Conservation (phyloP, 768 basidiomycete genomes). For the Rhizopogon vulgaris region DNA sequence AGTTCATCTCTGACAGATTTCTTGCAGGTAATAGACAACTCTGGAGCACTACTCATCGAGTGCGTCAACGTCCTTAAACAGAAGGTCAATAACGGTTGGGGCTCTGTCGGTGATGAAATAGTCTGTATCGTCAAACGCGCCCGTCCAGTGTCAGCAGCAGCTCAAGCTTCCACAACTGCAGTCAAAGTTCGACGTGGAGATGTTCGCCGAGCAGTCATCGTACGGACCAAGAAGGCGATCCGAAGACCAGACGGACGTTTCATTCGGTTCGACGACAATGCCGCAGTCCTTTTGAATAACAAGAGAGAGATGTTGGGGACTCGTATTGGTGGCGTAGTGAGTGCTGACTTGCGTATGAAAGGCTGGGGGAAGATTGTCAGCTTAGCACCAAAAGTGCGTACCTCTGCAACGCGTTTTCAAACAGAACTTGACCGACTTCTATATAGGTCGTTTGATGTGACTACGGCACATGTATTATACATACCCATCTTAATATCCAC, state of each 20-base stretch:
- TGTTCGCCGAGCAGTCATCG: slow-evolving; percentile 92
- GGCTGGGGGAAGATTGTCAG: slow-evolving; percentile 94
- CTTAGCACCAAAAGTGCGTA: slow-evolving; percentile 78
- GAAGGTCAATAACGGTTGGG: slow-evolving; percentile 94
- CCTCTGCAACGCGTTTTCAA: not conserved
- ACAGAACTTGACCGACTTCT: not conserved
- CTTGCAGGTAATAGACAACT: slow-evolving; percentile 91
- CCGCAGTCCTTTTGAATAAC: slow-evolving; percentile 88
- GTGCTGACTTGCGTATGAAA: slow-evolving; percentile 82
- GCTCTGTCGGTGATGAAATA: slow-evolving; percentile 89
- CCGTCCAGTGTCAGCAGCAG: slow-evolving; percentile 66
- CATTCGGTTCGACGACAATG: slow-evolving; percentile 94
- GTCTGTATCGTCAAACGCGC: slow-evolving; percentile 93
- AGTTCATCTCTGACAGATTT: not conserved
- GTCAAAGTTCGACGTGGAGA: slow-evolving; percentile 92
- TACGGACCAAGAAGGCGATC: slow-evolving; percentile 84
- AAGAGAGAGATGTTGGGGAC: slow-evolving; percentile 96
- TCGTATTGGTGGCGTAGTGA: slow-evolving; percentile 90
- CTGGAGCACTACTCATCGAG: slow-evolving; percentile 89
- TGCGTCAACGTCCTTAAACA: slow-evolving; percentile 95
- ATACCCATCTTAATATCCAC: not conserved
- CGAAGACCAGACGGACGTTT: slow-evolving; percentile 82
- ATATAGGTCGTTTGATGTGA: slow-evolving; percentile 1
- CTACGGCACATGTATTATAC: not conserved
- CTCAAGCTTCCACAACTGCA: slow-evolving; percentile 65